phyloP scores from a whole-genome alignment of 2,329 filamentous ascomycete genomes.

The Claviceps sp. region DNA sequence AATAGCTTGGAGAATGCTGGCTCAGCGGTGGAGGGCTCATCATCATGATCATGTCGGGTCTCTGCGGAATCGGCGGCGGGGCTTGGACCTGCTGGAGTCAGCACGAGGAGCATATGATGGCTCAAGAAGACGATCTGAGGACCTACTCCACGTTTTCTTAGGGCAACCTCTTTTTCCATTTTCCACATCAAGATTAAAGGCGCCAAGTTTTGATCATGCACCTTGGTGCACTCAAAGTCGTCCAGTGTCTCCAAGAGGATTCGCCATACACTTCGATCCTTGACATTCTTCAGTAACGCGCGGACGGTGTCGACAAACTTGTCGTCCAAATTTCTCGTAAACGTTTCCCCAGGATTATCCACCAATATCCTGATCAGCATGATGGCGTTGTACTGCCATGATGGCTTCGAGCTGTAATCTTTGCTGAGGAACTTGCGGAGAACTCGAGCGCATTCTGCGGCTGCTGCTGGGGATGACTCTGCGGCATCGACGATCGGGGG shows the following conservation, averaged over 20 bases:
- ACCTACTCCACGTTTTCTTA: conserved; percentile 37
- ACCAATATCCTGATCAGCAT: conserved; percentile 88
- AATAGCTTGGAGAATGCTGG: conserved; percentile 41
- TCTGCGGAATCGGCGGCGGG: conserved; percentile 7
- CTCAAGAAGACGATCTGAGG: background rate
- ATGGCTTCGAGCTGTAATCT: conserved; percentile 50
- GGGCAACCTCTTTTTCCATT: conserved; percentile 63
- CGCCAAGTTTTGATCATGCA: conserved; percentile 58
- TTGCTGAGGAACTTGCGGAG: conserved; percentile 74
- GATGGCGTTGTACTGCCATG: conserved; percentile 86
- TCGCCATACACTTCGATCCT: conserved; percentile 67
- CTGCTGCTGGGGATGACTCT: conserved; percentile 80
- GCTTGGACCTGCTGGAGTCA: conserved; percentile 10
- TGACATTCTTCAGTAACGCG: conserved; percentile 55
- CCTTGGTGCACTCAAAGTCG: conserved; percentile 58
- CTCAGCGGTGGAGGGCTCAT: conserved; percentile 12
- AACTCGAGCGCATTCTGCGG: conserved; percentile 63
- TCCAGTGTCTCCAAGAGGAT: conserved; percentile 81
- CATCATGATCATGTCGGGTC: conserved; percentile 5
- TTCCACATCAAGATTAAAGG: conserved; percentile 75
- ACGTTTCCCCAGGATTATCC: conserved; percentile 82
- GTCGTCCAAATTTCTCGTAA: conserved; percentile 80
- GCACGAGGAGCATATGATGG: background rate
- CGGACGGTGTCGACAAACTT: conserved; percentile 70
- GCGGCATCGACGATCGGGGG: conserved; percentile 89